Evolutionary conservation across 129 eudicot species (phyloP), one percentile per base, ranked within the genome.

Genomic region (Kitagawia praeruptora): DNA sequence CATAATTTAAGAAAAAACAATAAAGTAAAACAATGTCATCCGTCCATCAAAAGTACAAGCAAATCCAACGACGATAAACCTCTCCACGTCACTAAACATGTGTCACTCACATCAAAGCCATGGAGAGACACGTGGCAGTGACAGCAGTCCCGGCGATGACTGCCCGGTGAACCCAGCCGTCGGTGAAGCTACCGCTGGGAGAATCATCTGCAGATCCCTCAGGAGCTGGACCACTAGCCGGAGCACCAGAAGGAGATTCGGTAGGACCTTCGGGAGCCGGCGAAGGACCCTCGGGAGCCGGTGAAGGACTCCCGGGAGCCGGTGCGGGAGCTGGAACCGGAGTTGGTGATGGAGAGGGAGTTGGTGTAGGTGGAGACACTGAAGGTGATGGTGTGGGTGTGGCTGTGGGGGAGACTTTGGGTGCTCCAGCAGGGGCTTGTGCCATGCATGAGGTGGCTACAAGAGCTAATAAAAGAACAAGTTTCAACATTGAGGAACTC

Each of bases 381-480:
- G 63, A 19, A 3, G 63, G 92, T 37, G 89, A 63, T 0, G 96
- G 87, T 3, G 93, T 48, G 9, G 97, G 95, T 25, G 86, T 42
- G 84, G 96, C 81, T 18, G 88, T 77, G 58, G 96, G 96, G 0
- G 96, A 80, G 79, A 86, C 83, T 14, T 75, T 85, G 34, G 97
- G 96, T 44, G 98, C 72, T 3, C 88, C 88, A 11, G 83, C 75
- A 4, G 98, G 98, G 7, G 96, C 63, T 83, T 93, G 98, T 28
- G 98, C 96, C 27, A 80, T 83, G 81, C 88, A 87, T 31, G 96
- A 80, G 79, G 90, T 82, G 82, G 89, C 86, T 34, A 90, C 70
- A 44, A 92, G 86, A 6, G 93, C 83, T 39, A 86, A n/a, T 48
- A 93, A 77, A 23, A 89, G 47, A 49, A 90, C 31, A 39, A 80